Evolutionary conservation across 306 rosid genomes (phyloP), one percentile per base, ranked within the genome.

Genomic region (Erythrophleum fordii): DNA sequence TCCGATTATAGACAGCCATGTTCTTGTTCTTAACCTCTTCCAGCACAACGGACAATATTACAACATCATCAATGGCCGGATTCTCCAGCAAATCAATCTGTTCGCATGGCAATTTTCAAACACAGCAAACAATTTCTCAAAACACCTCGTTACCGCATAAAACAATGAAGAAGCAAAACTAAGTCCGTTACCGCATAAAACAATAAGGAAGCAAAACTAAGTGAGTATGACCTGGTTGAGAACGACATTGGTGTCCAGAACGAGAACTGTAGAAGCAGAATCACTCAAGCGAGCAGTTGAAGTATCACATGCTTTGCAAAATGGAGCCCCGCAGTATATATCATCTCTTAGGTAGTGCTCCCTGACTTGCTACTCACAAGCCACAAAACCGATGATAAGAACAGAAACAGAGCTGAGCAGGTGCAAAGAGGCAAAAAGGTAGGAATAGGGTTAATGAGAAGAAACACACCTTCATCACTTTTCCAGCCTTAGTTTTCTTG

Each of bases 31-130:
- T 93, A 70, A 90, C 93, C 90, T 96, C 99, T 10, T 96, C 97
- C 64, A 93, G 81, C 81, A 96, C 99, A 17, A 93, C 35, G 16
- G 99, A 93, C 29, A 93, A 87, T 81, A 96, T 70, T 70, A 96
- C 98, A 52, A 96, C 97, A 58, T 93, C 89, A 4, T 93, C 94
- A 18, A 96, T 89, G 0, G 97, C 97, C 10, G 92, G 85, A 77
- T 93, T 96, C 88, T 96, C 99, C 72, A 96, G 87, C 89, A 96
- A 92, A 90, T 96, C 99, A 90, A 96, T 96, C 98, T 96, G 88
- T 5, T 72, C 9, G 8, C 20, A 77, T 39, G 37, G 35, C 14
- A 69, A 20, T 18, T 35, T 28, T 26, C 41, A 69, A 25, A 28
- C 44, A 10, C 41, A 9, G 5, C 37, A 69, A 71, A 39, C 2